Evolutionary conservation across 768 basidiomycete genomes (phyloP).

Genomic region (Thelephora ganbajun): DNA sequence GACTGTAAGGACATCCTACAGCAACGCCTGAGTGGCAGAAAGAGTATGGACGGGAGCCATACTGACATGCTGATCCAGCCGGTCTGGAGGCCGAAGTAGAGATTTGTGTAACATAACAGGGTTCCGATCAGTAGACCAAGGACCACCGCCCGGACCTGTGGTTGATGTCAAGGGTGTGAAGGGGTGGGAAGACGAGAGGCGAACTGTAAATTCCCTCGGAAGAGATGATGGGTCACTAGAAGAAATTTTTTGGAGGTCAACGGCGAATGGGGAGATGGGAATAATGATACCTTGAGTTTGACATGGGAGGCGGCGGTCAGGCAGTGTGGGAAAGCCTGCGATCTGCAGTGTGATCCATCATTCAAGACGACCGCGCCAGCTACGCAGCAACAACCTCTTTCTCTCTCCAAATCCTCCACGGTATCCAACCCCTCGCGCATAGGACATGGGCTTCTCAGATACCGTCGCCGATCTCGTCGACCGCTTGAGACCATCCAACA

Average conservation of each 20-base stretch:
- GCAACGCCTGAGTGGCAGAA: not conserved
- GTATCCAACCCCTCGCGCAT: not conserved
- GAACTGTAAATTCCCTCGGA: not conserved
- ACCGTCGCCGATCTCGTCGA: not conserved
- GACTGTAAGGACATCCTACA: conserved; percentile 91
- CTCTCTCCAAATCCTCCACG: not conserved
- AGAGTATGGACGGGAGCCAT: not conserved
- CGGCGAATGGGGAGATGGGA: not conserved
- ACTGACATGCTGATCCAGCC: conserved; percentile 82
- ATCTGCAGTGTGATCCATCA: not conserved
- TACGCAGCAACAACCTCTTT: not conserved
- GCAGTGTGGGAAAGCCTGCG: not conserved
- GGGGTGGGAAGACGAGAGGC: not conserved
- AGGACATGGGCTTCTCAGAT: not conserved
- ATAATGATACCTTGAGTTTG: not conserved
- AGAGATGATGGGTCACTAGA: not conserved
- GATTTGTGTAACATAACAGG: conserved; percentile 83
- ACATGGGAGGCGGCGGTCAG: not conserved
- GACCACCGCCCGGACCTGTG: conserved; percentile 37
- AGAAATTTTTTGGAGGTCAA: not conserved
- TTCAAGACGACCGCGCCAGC: not conserved
- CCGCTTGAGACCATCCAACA: not conserved
- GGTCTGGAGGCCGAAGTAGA: conserved; percentile 78
- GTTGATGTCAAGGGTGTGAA: not conserved
- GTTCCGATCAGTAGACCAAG: conserved; percentile 78